Base-by-base conservation (phyloP, 148 eudicot genomes). In the Chenopodium suecicum region DNA sequence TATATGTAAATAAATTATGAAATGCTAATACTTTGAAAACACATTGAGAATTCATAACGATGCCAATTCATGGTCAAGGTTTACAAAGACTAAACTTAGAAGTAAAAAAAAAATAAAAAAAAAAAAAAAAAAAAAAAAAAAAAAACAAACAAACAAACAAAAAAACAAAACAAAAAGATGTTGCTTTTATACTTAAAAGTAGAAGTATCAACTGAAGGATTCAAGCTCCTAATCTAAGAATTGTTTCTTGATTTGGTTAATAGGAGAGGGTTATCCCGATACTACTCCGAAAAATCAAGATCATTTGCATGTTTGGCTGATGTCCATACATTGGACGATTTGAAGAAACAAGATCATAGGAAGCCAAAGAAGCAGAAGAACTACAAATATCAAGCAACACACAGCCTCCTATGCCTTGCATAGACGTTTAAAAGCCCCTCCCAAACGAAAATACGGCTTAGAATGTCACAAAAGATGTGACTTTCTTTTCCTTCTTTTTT, bases 211-310 rank as follows among this genome's bases (percentile, higher is more conserved):
- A 56, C 4, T 22, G 11, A 22, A 20, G 25, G 66, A 22, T 20
- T 46, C 29, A 19, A 3, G 1, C 3, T 44, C 23, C 31, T 31
- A 1, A 62, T 56, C 4, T n/a, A 16, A 31, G 23, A 32, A 20
- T 62, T 62, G 25, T 65, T 31, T 4, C 23, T 77, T 27, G 64
- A 73, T n/a, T 65, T 75, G 50, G 29, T 70, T 19, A 67, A 54
- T 25, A 84, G 86, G 80, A 80, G 83, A 84, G 86, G 86, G 62
- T 71, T 84, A 63, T 84, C 86, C 34, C 83, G 83, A 32, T 84
- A 80, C 77, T 84, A 84, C 82, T 80, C 86, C 1, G 86, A 72
- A 23, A 84, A 84, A 84, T 84, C 86, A 19, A 84, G 86, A 84
- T 84, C 86, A 13, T 84, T 76, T 58, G 70, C 27, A 7, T 84